Evolutionary conservation across 257 asterid genomes (phyloP).

Genomic region (Solanum megistacrolobum): DNA sequence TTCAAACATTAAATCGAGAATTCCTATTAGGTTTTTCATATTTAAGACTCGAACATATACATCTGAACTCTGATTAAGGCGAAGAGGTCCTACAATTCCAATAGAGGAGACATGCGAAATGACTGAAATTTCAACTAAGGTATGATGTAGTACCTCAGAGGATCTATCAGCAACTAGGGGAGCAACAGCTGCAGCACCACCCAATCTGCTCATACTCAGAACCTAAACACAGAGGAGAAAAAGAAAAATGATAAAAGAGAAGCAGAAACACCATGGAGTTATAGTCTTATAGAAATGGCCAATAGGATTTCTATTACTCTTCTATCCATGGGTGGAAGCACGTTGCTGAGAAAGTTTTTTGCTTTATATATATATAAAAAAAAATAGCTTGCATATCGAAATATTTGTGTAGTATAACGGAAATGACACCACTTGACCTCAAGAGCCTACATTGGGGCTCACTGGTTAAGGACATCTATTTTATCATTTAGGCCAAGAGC

Average conservation of each 20-base stretch:
- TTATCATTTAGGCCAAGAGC: not conserved
- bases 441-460: not conserved
- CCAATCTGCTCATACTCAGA: constrained; percentile 89
- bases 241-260: not conserved
- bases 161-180: constrained; percentile 62
- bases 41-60: not conserved
- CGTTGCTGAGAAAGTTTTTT: too few species aligned
- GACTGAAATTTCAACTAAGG: not conserved
- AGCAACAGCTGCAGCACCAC: constrained; percentile 78
- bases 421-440: not conserved
- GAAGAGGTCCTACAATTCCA: not conserved
- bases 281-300: not conserved
- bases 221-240: constrained; percentile 34
- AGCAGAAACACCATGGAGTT: not conserved
- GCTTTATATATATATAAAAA: too few species aligned
- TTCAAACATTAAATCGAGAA: not conserved
- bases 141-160: constrained; percentile 43
- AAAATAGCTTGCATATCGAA: not conserved
- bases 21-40: not conserved
- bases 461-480: not conserved
- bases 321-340: not conserved
- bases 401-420: not conserved
- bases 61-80: not conserved
- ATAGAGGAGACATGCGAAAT: not conserved
- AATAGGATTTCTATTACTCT: not conserved